Conservation (phyloP, 306 rosid genomes). For the Rosa persica region DNA sequence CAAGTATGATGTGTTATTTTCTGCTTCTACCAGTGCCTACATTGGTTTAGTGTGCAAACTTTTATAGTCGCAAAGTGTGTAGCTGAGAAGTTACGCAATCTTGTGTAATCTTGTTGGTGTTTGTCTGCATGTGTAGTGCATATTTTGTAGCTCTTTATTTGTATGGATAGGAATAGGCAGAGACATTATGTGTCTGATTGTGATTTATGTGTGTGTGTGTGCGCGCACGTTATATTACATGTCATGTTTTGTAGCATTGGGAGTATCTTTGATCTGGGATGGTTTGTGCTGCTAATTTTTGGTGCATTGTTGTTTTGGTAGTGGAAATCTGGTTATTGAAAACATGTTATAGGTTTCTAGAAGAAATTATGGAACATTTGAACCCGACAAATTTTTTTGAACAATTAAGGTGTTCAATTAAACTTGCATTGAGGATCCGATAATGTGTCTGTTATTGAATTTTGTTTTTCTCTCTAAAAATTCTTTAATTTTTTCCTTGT, state of each 20-base stretch:
- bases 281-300: not conserved
- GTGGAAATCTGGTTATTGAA: not conserved
- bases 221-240: no score
- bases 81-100: not conserved
- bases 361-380: not conserved
- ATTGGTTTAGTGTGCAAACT: not conserved
- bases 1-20: not conserved
- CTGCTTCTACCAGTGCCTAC: not conserved
- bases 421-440: not conserved
- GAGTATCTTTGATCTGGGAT: not conserved
- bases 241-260: not conserved
- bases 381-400: not conserved
- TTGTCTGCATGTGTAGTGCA: not conserved
- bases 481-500: not conserved
- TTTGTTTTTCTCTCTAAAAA: not conserved
- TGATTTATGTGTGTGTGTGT: no score
- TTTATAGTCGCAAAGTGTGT: not conserved
- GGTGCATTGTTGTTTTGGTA: not conserved
- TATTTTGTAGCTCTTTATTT: not conserved
- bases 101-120: not conserved
- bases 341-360: not conserved
- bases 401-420: not conserved
- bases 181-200: not conserved
- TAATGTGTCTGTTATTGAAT: not conserved
- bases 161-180: not conserved